Base-by-base conservation (phyloP, 1,284 basidiomycete genomes). In the Microbotryum violaceum region DNA sequence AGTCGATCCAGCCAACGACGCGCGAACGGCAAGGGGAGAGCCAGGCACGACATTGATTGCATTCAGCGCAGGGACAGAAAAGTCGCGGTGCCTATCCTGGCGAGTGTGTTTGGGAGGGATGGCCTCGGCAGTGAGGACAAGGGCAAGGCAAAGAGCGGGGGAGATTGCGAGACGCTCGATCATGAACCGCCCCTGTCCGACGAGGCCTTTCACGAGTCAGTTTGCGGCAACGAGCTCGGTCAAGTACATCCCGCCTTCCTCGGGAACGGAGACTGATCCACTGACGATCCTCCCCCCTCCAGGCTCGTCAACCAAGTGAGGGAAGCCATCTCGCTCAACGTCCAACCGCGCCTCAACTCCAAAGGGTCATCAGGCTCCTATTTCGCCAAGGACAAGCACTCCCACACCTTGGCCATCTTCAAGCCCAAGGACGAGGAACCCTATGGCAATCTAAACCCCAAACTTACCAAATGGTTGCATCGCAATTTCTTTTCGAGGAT, bases 381-480 rank as follows among this genome's bases (percentile, higher is more conserved):
- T 75, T 92, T 91, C 76, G 87, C 87, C 25, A 82, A 87, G 62
- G 83, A 54, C 42, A 31, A 83, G 20, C 78, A 79, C 48, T 80
- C 88, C 8, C 85, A 87, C 66, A 89, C 86, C 20, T 83, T 90
- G 20, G 53, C 16, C 64, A 89, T 91, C 6, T 91, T 91, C 76
- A 91, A 92, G 73, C 89, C 89, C 2, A 90, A 91, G 72, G 89
- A 91, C 70, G 89, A 91, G 74, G 89, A 91, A 37, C 65, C 66
- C 50, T 65, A 66, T 44, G 63, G 70, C 4, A 60, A 63, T 14
- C 77, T 90, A 23, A 91, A 91, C 73, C 89, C 89, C 0, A 75
- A 91, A 83, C 89, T 88, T 9, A 89, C 86, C n/a, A 91, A 91
- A 79, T 91, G 88, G 88, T 75, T 91, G 18, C 89, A 91, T 75